Base-by-base conservation (phyloP, 148 eudicot genomes). In the Chenopodium quinoa region DNA sequence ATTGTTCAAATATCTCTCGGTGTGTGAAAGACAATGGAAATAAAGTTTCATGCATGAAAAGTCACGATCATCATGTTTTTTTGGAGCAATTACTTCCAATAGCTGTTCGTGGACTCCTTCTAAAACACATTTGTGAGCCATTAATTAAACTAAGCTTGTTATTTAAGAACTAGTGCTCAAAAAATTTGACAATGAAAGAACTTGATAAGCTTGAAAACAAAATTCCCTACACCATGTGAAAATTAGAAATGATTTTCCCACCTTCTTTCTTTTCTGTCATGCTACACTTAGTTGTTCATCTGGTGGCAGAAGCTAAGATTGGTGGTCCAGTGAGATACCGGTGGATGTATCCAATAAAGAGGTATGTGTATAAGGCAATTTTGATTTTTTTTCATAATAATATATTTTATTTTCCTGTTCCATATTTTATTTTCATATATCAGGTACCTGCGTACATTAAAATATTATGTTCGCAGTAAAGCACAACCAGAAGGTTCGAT, bases 31-130 rank as follows among this genome's bases (percentile, higher is more conserved):
- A 74, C 10, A 75, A 75, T 46, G 69, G 40, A 8, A 7, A 47
- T 1, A 47, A 47, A 47, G 8, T 47, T 7, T 47, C 50, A 47
- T 47, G 50, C 50, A 47, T 46, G 62, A 75, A 63, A 31, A 81
- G 73, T n/a, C 77, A 81, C 48, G 62, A 47, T 12, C 83, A 62
- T 67, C 72, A 75, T 44, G 56, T 66, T 27, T 23, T 71, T 71
- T 54, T 80, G 23, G 82, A 80, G 27, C 82, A 80, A 40, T 32
- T 80, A 4, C 71, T 80, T 60, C 72, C 78, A 0, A 9, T 62
- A 16, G 63, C 62, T 8, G 29, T 37, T 25, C 44, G 22, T 34
- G 71, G 78, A 11, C 60, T 73, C 71, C 44, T 80, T 25, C 78
- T 58, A 2, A 63, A 77, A 13, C 37, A 77, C 64, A 60, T 77